Base-by-base conservation (phyloP, 2,329 filamentous ascomycete species). In the Aschersonia sp. region DNA sequence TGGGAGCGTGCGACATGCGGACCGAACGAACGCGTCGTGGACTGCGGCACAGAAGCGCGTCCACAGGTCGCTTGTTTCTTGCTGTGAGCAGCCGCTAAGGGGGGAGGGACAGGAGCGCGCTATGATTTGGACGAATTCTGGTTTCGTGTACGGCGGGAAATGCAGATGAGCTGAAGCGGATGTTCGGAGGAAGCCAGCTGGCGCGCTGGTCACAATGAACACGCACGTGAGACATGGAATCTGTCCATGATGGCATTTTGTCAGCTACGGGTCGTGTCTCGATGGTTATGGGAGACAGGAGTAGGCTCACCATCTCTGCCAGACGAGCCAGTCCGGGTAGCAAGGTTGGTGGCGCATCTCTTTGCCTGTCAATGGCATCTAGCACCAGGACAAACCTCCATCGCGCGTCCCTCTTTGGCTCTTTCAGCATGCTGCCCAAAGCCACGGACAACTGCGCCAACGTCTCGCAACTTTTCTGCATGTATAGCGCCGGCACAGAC, bases 341-440 rank as follows among this genome's bases (percentile, higher is more conserved):
- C 10, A 97, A 66, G 1, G 87, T 94, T 3, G 80, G 74, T 5
- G 85, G 79, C 5, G 84, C 80, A 59, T 97, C 91, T 57, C 84
- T 75, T 62, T 95, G 85, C 52, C 75, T 77, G 62, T 97, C 91
- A 49, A 97, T 82, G 9, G 80, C 86, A 68, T 97, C 92, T 52
- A 97, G 75, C 9, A 96, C 85, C 50, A 97, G 65, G 6, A 91
- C 80, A 56, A 95, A 89, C 53, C 82, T 80, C 53, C 69, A 70
- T 44, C 59, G 56, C 28, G 59, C 55, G 40, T 64, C 62, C 5
- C 61, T 63, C 5, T 56, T 55, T 5, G 56, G 58, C 55, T 72
- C 70, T 46, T 72, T 66, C 44, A 89, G 64, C 64, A 87, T 68
- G 58, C 72, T 76, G 51, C 74, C 75, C 49, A 97, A 68, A 57